Evolutionary conservation across 768 basidiomycete genomes (phyloP), one percentile per base, ranked within the genome.

Genomic region (Paxillus ammoniavirescens): DNA sequence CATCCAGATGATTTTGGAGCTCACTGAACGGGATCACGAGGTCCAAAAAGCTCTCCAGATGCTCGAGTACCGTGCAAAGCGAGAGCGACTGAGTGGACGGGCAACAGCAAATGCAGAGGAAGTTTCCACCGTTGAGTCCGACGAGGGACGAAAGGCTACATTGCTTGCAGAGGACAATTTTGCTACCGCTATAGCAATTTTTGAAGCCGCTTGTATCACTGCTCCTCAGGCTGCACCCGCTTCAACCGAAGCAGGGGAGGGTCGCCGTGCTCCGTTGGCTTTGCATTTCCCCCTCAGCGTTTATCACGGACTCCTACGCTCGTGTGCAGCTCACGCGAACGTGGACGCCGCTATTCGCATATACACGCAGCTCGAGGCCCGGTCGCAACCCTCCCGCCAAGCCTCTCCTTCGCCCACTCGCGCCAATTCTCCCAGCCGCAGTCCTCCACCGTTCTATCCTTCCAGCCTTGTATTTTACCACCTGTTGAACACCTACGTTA

Each of bases 141-240:
- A 67, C 42, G 53, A 75, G 38, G 64, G 64, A 21, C 76, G 76
- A 8, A 74, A 81, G 38, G 69, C 67, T 0, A 55, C 68, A 2
- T 77, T 91, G 21, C 72, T 72, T 18, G 60, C 74, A 28, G 93
- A 95, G 65, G 80, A 82, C 61, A 91, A 89, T 57, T 85, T 93
- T 55, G 64, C 73, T 0, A 79, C 83, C 0, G 91, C 91, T 0
- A 73, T 93, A 72, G 77, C 82, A 14, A 72, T 95, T 14, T 94
- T 94, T 68, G 77, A 87, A 23, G 77, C 82, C 0, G 77, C 84
- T 15, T 71, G 76, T 8, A 67, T 75, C 21, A 56, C 66, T 8
- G 55, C 64, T 14, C 69, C 71, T 18, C 55, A 50, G 17, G 18
- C 41, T 8, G 8, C 43, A 18, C 49, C 51, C 13, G 62, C 65